Evolutionary conservation across 2,329 filamentous ascomycete genomes (phyloP).

Genomic region (Colletotrichum falcatum): DNA sequence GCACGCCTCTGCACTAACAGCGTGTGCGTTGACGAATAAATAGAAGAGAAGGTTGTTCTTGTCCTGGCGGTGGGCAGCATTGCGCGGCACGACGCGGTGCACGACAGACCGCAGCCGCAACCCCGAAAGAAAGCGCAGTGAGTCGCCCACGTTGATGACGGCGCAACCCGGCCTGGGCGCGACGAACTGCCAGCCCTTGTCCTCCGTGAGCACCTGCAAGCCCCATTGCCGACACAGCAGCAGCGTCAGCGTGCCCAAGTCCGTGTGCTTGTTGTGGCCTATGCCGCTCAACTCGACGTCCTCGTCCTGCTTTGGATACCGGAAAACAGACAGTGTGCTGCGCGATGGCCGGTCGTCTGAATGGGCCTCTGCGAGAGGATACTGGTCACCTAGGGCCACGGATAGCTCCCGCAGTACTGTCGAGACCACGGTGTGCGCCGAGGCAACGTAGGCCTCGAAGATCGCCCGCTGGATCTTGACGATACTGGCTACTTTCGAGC

Average conservation of each 20-base stretch:
- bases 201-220: constrained; percentile 44
- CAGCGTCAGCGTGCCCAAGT: constrained; percentile 47
- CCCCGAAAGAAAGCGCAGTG: constrained; percentile 41
- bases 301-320: background rate
- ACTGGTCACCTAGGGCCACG: too few relatives aligned
- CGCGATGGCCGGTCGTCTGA: background rate
- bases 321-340: background rate
- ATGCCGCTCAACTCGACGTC: background rate
- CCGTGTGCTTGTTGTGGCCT: constrained; percentile 48
- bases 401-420: too few relatives aligned
- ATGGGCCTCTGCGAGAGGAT: background rate
- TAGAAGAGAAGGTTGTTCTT: too few relatives aligned
- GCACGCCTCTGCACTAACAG: too few relatives aligned
- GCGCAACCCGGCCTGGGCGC: constrained; percentile 46
- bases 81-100: constrained; percentile 32
- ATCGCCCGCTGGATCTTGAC: too few relatives aligned
- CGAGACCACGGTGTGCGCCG: too few relatives aligned
- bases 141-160: constrained; percentile 51
- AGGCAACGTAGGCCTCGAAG: too few relatives aligned
- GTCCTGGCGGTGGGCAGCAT: background rate
- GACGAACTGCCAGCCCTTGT: constrained; percentile 45
- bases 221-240: constrained; percentile 48
- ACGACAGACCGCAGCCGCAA: constrained; percentile 25
- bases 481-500: too few relatives aligned
- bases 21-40: too few relatives aligned